Percentiles rank a stretch among this genome's conserved stretches.
Evolutionary conservation across 2,329 filamentous ascomycete species (phyloP).

Genomic region (Hymenoscyphus albidus): DNA sequence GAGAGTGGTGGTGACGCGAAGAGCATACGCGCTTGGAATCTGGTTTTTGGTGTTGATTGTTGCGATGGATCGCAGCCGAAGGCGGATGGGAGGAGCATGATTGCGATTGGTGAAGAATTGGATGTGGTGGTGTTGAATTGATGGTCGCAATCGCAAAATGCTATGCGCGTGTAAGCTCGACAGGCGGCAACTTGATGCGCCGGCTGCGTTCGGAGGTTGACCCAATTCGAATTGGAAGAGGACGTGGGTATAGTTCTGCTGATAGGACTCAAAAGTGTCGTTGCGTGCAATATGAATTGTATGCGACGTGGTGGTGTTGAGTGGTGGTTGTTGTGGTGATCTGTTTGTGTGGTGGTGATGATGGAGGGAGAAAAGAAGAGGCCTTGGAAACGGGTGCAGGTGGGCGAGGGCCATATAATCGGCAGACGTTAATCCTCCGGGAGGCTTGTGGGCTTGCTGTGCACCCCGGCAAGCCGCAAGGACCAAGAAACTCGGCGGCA

Average conservation of each 20-base stretch:
- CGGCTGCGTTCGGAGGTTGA: slow-evolving; percentile 21
- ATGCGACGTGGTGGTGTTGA: slow-evolving; percentile 19
- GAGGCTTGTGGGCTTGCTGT: not conserved
- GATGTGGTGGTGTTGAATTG: slow-evolving; percentile 6
- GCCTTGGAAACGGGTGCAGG: slow-evolving; percentile 5
- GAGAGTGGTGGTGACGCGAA: slow-evolving; percentile 53
- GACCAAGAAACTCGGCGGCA: no score
- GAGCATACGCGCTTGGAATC: slow-evolving; percentile 37
- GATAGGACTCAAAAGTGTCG: slow-evolving; percentile 11
- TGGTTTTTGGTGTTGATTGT: slow-evolving; percentile 43
- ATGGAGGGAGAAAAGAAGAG: slow-evolving; percentile 11
- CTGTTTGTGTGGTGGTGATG: slow-evolving; percentile 12
- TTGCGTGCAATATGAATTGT: slow-evolving; percentile 4
- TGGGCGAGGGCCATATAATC: not conserved
- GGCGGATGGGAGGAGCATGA: slow-evolving; percentile 58
- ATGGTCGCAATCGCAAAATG: slow-evolving; percentile 14
- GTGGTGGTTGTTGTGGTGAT: slow-evolving; percentile 11
- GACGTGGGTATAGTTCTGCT: slow-evolving; percentile 1
- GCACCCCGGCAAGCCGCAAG: no score
- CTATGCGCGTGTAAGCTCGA: slow-evolving; percentile 4
- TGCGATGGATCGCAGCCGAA: slow-evolving; percentile 48
- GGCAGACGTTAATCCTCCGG: slow-evolving; percentile 2
- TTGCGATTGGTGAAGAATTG: slow-evolving; percentile 18
- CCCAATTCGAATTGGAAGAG: not conserved
- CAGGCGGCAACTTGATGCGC: slow-evolving; percentile 21